Evolutionary conservation across 352 stramenopile species (phyloP).

Genomic region (Heterotrichella gracilis): DNA sequence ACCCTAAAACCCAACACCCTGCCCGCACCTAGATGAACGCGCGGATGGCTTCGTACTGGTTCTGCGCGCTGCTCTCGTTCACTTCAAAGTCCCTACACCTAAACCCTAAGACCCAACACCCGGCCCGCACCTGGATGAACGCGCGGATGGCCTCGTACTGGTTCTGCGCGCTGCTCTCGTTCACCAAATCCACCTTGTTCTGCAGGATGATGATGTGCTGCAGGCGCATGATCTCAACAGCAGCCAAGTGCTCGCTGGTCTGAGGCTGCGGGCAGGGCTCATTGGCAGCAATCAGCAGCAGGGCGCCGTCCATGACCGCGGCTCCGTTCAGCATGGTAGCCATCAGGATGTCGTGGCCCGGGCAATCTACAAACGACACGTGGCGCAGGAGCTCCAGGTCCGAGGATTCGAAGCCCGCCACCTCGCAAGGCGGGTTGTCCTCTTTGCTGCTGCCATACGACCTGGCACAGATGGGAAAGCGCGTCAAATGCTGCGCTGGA

Average conservation of each 20-base stretch:
- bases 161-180: conserved; percentile 71
- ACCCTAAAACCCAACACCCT: no score
- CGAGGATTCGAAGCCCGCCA: no score
- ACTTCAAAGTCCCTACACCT: no score
- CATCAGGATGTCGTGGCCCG: conserved; percentile 99
- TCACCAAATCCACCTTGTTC: conserved; percentile 99
- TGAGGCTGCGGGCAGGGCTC: conserved; percentile 94
- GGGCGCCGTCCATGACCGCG: conserved; percentile 94
- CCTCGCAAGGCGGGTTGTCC: no score
- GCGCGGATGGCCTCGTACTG: conserved; percentile 56
- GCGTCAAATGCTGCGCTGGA: no score
- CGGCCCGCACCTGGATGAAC: no score
- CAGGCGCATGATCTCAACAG: conserved; percentile 98
- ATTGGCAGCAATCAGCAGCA: conserved; percentile 84
- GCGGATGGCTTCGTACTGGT: no score
- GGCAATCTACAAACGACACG: conserved; percentile 98
- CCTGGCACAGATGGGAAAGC: no score
- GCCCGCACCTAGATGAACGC: no score
- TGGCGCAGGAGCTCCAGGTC: conserved; percentile 51
- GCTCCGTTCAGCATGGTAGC: conserved; percentile 99
- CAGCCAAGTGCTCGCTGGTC: conserved; percentile 93
- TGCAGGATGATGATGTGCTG: conserved; percentile 99
- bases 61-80: no score
- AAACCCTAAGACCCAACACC: no score
- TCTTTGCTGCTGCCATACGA: no score